phyloP scores from a whole-genome alignment of 2,329 filamentous ascomycete genomes.

The Colletotrichum zoysiae region DNA sequence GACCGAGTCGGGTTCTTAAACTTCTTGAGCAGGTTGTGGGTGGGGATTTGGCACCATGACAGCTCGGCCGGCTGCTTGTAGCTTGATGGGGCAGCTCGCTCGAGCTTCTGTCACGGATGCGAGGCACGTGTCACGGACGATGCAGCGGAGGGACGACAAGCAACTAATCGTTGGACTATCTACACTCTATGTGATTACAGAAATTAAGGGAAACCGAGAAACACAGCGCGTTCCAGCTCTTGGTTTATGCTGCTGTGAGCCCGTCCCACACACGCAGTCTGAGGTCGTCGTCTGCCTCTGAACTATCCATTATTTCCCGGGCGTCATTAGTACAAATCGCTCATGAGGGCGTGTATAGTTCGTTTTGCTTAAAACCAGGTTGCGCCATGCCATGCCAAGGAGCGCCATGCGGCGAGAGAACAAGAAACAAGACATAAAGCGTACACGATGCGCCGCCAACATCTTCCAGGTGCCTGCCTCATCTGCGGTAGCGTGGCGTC shows the following conservation, averaged over 20 bases:
- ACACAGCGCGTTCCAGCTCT: constrained; percentile 55
- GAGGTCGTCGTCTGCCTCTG: constrained; percentile 1
- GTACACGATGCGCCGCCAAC: background rate
- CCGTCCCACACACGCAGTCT: constrained; percentile 2
- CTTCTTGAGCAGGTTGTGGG: no score
- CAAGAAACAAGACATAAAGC: background rate
- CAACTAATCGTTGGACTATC: background rate
- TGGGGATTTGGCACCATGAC: no score
- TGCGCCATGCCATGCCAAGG: constrained; percentile 15
- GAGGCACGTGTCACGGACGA: background rate
- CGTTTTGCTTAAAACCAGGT: background rate
- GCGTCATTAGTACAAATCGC: constrained; percentile 20
- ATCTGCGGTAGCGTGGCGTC: constrained; percentile 36
- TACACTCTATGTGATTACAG: constrained; percentile 38
- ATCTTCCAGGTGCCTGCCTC: background rate
- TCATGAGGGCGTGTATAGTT: background rate
- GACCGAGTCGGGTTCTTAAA: no score
- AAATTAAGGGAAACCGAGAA: constrained; percentile 34
- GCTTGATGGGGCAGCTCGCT: background rate
- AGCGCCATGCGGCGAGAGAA: background rate
- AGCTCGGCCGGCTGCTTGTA: no score
- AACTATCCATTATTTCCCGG: constrained; percentile 35
- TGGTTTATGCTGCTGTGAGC: constrained; percentile 50
- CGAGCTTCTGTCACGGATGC: background rate
- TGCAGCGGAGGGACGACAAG: background rate